These are phyloP conservation scores for Leucocoprinus birnbaumii DNA, from an alignment of 768 basidiomycete genomes.

Conservation along the genomic window DNA sequence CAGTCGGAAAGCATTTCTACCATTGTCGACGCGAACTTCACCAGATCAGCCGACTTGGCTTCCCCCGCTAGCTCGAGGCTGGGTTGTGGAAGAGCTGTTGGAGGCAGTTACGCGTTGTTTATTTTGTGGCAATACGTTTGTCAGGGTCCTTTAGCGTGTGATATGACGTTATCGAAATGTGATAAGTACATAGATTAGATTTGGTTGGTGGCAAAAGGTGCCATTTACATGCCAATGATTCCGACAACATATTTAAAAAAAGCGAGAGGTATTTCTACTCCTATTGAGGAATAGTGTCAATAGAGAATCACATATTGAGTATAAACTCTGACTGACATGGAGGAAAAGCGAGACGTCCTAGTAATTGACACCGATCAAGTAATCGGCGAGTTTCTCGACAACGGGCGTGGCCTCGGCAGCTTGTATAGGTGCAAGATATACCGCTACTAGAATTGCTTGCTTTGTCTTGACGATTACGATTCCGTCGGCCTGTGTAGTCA, in stretches of 20 bases:
- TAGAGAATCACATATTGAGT: too few relatives aligned
- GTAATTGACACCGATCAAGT: slow-evolving; percentile 60
- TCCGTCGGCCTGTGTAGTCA: slow-evolving; percentile 62
- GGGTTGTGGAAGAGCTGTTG: slow-evolving; percentile 63
- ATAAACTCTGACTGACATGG: neutral
- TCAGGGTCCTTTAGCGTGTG: slow-evolving; percentile 42
- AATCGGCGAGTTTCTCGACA: slow-evolving; percentile 74
- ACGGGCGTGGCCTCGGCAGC: slow-evolving; percentile 62
- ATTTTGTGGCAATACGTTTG: slow-evolving; percentile 67
- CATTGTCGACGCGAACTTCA: slow-evolving; percentile 37
- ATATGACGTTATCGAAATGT: neutral
- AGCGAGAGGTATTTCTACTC: too few relatives aligned
- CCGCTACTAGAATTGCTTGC: slow-evolving; percentile 80
- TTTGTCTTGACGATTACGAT: slow-evolving; percentile 74
- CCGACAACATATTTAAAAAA: too few relatives aligned
- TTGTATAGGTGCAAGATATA: slow-evolving; percentile 65
- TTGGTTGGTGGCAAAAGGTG: too few relatives aligned
- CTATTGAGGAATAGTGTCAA: too few relatives aligned
- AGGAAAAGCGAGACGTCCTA: slow-evolving; percentile 28
- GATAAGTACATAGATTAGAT: too few relatives aligned
- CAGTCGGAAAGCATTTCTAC: slow-evolving; percentile 73
- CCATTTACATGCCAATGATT: too few relatives aligned
- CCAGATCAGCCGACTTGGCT: slow-evolving; percentile 37
- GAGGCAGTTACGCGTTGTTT: slow-evolving; percentile 67
- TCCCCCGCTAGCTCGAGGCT: slow-evolving; percentile 48